These are phyloP conservation scores for Cardiospermum halicacabum DNA, from an alignment of 345 rosid species.

Conservation along the genomic window DNA sequence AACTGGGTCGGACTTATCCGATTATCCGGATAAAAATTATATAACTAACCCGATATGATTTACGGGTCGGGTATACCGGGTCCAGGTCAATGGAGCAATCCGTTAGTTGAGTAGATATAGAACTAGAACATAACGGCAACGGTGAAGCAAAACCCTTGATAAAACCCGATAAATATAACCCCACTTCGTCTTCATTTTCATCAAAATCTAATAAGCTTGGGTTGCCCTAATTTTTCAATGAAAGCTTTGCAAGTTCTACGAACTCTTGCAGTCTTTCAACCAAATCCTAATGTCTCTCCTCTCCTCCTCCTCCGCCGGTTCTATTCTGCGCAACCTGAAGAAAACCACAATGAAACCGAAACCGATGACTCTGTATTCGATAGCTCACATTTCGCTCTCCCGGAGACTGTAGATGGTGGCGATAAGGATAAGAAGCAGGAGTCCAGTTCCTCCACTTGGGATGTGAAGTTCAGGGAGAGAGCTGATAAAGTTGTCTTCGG, in stretches of 20 bases:
- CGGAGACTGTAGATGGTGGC: constrained; percentile 3
- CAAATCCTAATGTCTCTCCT: constrained; percentile 18
- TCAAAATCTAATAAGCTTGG: not conserved
- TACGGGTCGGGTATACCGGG: too few relatives aligned
- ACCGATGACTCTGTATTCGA: constrained; percentile 49
- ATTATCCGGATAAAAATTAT: too few relatives aligned
- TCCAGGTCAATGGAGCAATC: too few relatives aligned
- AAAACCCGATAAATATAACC: too few relatives aligned
- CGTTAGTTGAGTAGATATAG: too few relatives aligned
- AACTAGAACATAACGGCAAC: too few relatives aligned
- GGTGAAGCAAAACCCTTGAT: too few relatives aligned
- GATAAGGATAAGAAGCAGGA: constrained; percentile 20
- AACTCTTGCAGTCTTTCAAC: constrained; percentile 15
- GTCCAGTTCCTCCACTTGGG: constrained; percentile 40
- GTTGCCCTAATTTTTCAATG: constrained; percentile 24
- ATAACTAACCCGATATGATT: too few relatives aligned
- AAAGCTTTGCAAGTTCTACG: constrained; percentile 43
- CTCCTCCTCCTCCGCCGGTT: constrained; percentile 30
- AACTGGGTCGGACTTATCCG: too few relatives aligned
- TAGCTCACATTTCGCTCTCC: constrained; percentile 46
- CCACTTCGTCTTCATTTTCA: not conserved
- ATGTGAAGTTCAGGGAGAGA: constrained; percentile 52
- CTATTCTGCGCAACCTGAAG: constrained; percentile 57
- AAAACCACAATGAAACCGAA: constrained; percentile 23
- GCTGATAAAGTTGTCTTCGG: constrained; percentile 51